These are phyloP conservation scores for Hemisphaericaspora xylofermentans DNA, from an alignment of 1,139 yeast species.

Conservation along the genomic window DNA sequence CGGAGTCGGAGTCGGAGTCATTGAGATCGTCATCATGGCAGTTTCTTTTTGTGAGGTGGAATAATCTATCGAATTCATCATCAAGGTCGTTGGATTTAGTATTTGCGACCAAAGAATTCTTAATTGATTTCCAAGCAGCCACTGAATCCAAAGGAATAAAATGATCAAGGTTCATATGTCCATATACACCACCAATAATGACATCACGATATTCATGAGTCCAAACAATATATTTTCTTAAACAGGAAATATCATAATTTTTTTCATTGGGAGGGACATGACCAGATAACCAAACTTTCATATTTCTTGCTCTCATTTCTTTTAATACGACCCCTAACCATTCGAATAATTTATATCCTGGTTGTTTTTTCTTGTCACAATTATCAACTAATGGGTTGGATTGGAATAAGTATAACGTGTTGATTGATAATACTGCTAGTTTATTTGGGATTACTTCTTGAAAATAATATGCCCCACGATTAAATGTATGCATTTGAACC, in stretches of 20 bases:
- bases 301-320: conserved; percentile 69
- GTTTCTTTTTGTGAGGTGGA: conserved; percentile 3
- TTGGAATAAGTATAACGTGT: conserved; percentile 72
- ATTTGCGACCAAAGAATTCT: conserved; percentile 12
- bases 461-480: conserved; percentile 71
- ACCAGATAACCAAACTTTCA: conserved; percentile 85
- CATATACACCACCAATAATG: conserved; percentile 78
- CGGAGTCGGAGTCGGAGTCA: too few relatives aligned
- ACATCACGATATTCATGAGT: conserved; percentile 78
- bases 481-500: conserved; percentile 72
- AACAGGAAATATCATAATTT: conserved; percentile 71
- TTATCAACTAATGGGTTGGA: conserved; percentile 81
- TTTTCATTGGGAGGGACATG: conserved; percentile 87
- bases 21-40: too few relatives aligned
- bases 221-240: conserved; percentile 74
- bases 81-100: conserved; percentile 11
- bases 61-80: conserved; percentile 11
- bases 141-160: conserved; percentile 74
- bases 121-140: conserved; percentile 59
- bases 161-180: conserved; percentile 89
- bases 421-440: conserved; percentile 74
- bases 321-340: conserved; percentile 78
- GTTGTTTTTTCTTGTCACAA: conserved; percentile 69
- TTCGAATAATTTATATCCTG: conserved; percentile 72
- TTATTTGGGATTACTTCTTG: conserved; percentile 75